Evolutionary conservation across 805 yeast genomes (phyloP), one percentile per base, ranked within the genome.

Genomic region (Yarrowia divulgata): DNA sequence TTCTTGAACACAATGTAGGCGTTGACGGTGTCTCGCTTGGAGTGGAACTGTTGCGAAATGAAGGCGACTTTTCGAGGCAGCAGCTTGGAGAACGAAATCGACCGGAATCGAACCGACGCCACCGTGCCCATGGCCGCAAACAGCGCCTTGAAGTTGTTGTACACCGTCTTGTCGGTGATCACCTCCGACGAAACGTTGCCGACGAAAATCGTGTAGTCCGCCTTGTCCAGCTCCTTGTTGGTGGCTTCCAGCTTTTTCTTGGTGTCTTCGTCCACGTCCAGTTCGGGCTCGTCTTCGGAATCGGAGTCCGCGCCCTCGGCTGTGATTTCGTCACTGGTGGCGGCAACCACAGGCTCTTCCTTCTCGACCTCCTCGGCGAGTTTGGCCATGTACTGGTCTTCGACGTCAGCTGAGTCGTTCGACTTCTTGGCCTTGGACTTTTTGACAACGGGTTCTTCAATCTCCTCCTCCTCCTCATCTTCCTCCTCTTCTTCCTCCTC

Each of bases 21-120:
- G 78, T 95, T 95, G 55, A 93, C 85, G 1, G 95, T 85, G 68
- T 91, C 94, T 78, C 96, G 85, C 37, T 87, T 84, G 57, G 86
- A 84, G 76, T 93, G 94, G 70, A 93, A 82, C 71, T 88, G 86
- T 76, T 91, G 91, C 74, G 88, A 85, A 71, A 90, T 89, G 76
- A 88, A 92, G 0, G 99, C 98, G 45, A 91, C 93, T 76, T 93
- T 94, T 77, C 98, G 86, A 68, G 98, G 98, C 63, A 93, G 82
- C 42, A 90, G 88, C 75, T 93, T 96, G 69, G 89, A 87, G 72
- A 93, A 91, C 2, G 97, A 91, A 73, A 95, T 89, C 1, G 98
- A 93, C 79, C 99, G 85, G 82, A 93, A 95, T 78, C 99, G 85
- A 64, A 93, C 83, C 13, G 97, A 90, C 60, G 87, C 88, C 63